phyloP scores from a whole-genome alignment of 306 rosid species.

The Sicyos edulis region DNA sequence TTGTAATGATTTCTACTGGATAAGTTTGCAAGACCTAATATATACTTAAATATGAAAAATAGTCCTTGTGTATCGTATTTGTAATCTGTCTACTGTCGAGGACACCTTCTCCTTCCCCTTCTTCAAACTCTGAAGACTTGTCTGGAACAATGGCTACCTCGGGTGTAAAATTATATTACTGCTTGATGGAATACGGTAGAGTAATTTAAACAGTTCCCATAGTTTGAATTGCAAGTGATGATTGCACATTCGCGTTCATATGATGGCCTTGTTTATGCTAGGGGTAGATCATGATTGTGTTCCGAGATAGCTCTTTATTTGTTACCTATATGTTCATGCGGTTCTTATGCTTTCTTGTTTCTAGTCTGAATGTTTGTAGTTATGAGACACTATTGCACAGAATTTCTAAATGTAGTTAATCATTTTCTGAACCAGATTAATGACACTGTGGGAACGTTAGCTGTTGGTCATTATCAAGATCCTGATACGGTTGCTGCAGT shows the following conservation, averaged over 20 bases:
- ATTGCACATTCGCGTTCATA: background rate
- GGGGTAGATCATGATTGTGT: background rate
- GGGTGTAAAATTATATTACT: background rate
- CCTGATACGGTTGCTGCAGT: slow-evolving; percentile 85
- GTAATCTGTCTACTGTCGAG: background rate
- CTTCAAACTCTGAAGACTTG: too few species aligned
- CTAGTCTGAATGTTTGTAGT: background rate
- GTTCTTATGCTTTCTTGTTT: background rate
- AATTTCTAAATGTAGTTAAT: slow-evolving; percentile 9
- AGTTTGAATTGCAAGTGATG: background rate
- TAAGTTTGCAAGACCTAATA: background rate
- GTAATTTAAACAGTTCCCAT: background rate
- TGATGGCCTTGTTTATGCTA: background rate
- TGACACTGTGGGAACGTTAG: slow-evolving; percentile 88
- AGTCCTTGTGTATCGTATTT: background rate
- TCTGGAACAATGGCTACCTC: too few species aligned
- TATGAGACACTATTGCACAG: background rate
- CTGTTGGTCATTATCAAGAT: slow-evolving; percentile 82
- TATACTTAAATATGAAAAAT: background rate
- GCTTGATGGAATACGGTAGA: background rate
- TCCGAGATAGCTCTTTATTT: background rate
- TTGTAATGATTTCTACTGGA: slow-evolving; percentile 5
- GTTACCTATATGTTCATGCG: background rate
- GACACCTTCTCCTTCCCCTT: too few species aligned
- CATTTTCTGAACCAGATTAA: slow-evolving; percentile 50